Conservation (phyloP, 371 early-diverging fungal genomes). For the Mortierella sp. region DNA sequence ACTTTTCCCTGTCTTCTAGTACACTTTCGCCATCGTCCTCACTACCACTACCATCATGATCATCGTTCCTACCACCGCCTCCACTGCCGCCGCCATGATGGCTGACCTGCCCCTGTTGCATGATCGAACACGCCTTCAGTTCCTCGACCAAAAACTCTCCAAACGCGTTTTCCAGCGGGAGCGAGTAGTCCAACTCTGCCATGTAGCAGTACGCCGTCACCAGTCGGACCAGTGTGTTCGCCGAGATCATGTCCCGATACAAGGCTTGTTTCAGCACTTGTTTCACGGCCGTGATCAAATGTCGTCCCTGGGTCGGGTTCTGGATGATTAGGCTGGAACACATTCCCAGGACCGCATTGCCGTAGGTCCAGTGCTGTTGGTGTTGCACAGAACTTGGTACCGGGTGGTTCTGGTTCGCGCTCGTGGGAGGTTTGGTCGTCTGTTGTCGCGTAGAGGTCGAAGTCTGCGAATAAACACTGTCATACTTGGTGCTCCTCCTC, state of each 20-base stretch:
- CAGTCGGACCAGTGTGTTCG: slow-evolving; percentile 37
- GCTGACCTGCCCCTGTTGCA: slow-evolving; percentile 10
- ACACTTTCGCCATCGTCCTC: neutral
- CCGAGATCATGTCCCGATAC: slow-evolving; percentile 41
- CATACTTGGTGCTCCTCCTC: slow-evolving; percentile 2
- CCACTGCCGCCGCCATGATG: slow-evolving; percentile 8
- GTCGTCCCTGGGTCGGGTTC: slow-evolving; percentile 38
- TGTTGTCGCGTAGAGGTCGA: neutral
- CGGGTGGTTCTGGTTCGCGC: neutral
- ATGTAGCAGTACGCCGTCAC: slow-evolving; percentile 41
- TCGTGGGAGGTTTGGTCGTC: neutral
- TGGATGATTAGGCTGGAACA: slow-evolving; percentile 44
- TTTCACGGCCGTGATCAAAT: slow-evolving; percentile 30
- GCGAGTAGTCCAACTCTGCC: slow-evolving; percentile 42
- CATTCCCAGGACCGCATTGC: slow-evolving; percentile 40
- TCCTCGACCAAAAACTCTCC: slow-evolving; percentile 52
- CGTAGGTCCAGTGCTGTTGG: slow-evolving; percentile 24
- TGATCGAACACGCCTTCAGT: slow-evolving; percentile 33
- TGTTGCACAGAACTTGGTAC: neutral
- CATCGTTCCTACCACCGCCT: slow-evolving; percentile 1
- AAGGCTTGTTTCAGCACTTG: slow-evolving; percentile 42
- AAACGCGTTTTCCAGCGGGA: slow-evolving; percentile 39
- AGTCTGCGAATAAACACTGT: neutral
- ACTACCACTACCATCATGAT: neutral
- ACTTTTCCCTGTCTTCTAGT: neutral